Evolutionary conservation across 306 rosid genomes (phyloP).

Genomic region (Lathyrus sativus): DNA sequence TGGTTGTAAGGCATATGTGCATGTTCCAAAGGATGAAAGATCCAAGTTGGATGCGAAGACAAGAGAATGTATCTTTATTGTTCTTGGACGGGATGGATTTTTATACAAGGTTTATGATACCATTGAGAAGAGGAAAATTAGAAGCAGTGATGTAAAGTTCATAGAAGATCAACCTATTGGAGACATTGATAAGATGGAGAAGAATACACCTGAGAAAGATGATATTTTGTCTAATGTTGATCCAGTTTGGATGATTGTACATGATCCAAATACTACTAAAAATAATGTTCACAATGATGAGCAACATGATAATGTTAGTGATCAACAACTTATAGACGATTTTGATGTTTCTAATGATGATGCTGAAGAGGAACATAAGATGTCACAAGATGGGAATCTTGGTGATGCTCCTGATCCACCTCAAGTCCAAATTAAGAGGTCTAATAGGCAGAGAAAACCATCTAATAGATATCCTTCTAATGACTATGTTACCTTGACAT

Average conservation of each 20-base stretch:
- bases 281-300: neutral
- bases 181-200: neutral
- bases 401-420: too few species aligned
- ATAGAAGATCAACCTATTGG: neutral
- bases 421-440: too few species aligned
- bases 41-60: neutral
- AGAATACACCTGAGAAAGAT: neutral
- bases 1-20: too few species aligned
- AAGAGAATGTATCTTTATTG: neutral
- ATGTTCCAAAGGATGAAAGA: too few species aligned
- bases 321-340: neutral
- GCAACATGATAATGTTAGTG: neutral
- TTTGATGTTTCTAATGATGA: neutral
- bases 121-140: neutral
- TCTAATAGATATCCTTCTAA: too few species aligned
- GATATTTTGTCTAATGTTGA: neutral
- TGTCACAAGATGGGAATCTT: too few species aligned
- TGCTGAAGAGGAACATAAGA: neutral
- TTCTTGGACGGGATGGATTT: neutral
- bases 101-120: neutral
- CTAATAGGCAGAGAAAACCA: too few species aligned
- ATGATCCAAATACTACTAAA: neutral
- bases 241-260: neutral
- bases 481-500: too few species aligned
- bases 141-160: slow-evolving; percentile 2